phyloP scores from a whole-genome alignment of 257 asterid species.

The Coffea eugenioides region DNA sequence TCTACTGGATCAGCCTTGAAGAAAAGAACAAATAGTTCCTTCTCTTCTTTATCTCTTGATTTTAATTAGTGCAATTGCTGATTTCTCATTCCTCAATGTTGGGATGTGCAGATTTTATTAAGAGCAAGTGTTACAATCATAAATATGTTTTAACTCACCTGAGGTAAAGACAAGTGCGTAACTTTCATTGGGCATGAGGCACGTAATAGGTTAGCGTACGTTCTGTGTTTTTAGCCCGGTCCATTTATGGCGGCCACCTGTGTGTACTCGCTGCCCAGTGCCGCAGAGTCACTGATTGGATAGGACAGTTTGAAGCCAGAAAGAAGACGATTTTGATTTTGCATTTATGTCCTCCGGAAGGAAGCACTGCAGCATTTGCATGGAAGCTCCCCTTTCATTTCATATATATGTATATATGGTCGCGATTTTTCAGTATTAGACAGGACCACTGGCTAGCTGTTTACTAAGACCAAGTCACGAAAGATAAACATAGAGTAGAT shows the following conservation, averaged over 20 bases:
- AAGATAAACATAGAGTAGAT: no score
- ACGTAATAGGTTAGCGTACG: not conserved
- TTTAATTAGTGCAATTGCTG: no score
- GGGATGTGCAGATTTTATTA: no score
- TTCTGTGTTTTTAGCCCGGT: not conserved
- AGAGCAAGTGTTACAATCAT: not conserved
- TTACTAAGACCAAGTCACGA: not conserved
- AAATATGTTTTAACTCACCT: not conserved
- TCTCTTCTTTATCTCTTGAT: no score
- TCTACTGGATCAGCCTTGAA: no score
- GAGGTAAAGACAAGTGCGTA: not conserved
- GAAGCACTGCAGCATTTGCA: not conserved
- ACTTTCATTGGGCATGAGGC: not conserved
- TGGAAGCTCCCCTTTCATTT: not conserved
- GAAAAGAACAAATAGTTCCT: no score
- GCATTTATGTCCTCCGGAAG: not conserved
- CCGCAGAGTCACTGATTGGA: not conserved
- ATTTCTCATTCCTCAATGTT: no score
- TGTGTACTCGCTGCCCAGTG: not conserved
- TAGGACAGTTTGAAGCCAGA: not conserved
- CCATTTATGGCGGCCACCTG: not conserved
- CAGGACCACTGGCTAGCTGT: slow-evolving; percentile 6
- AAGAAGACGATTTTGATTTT: not conserved
- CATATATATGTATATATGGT: not conserved
- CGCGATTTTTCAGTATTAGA: not conserved